Percentiles rank a stretch among this genome's conserved stretches.
These are phyloP conservation scores for Torrubiella hemipterigena DNA, from an alignment of 2,329 filamentous ascomycete genomes.

Conservation along the genomic window DNA sequence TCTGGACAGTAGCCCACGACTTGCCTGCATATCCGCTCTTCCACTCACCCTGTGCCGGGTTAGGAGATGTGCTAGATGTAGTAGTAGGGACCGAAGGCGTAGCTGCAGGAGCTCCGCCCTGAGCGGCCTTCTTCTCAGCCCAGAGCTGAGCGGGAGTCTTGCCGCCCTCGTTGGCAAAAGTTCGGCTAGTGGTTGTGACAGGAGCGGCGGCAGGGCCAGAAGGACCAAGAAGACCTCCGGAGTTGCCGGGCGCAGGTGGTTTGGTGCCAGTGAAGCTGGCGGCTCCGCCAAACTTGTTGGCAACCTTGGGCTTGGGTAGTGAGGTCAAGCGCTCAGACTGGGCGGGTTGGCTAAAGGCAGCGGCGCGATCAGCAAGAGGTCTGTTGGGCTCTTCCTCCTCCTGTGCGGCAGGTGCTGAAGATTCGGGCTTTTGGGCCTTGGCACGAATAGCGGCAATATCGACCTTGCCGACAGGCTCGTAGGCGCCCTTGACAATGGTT, in stretches of 20 bases:
- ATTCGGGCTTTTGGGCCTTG: conserved; percentile 56
- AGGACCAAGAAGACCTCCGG: conserved; percentile 51
- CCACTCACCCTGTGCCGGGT: conserved; percentile 75
- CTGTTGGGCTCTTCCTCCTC: conserved; percentile 30
- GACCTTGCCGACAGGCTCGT: conserved; percentile 91
- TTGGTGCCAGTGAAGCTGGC: conserved; percentile 78
- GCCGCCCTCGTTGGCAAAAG: conserved; percentile 86
- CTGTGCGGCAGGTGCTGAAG: conserved; percentile 27
- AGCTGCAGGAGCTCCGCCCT: conserved; percentile 41
- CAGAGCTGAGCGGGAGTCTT: conserved; percentile 95
- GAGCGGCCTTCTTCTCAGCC: conserved; percentile 91
- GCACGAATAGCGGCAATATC: conserved; percentile 92
- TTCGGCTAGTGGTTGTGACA: conserved; percentile 73
- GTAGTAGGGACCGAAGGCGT: conserved; percentile 28
- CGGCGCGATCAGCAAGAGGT: conserved; percentile 62
- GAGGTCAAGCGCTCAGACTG: conserved; percentile 72
- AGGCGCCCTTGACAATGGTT: conserved; percentile 77
- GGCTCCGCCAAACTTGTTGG: conserved; percentile 70
- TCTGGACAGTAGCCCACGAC: conserved; percentile 77
- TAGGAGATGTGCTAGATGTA: conserved; percentile 43
- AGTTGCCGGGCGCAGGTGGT: conserved; percentile 63
- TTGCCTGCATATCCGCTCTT: conserved; percentile 87
- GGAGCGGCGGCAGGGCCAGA: conserved; percentile 42
- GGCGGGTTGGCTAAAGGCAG: conserved; percentile 50
- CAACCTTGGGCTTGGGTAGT: conserved; percentile 88